Evolutionary conservation across 805 yeast species (phyloP), one percentile per base, ranked within the genome.

Genomic region (Saccharomyces paradoxus): DNA sequence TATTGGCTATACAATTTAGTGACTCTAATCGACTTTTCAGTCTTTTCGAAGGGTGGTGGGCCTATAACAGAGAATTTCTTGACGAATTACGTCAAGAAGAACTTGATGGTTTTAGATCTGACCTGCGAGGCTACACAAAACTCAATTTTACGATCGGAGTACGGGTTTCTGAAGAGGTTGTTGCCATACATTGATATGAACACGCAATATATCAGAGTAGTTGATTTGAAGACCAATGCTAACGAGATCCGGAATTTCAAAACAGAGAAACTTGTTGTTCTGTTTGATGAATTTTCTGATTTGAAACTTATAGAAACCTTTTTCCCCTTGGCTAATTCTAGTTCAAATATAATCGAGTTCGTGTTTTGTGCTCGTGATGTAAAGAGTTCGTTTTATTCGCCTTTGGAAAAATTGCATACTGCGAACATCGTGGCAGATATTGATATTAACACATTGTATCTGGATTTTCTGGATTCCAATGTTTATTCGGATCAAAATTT

Each of bases 401-500:
- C 30, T 22, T 9, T 27, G 31, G 49, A 46, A 27, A 28, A 17
- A 26, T 8, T 27, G 22, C 30, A 46, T 22, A 21, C 10, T n/a
- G 31, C 29, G 31, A 46, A 27, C 32, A 46, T 46, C 6, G 30
- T 46, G 32, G n/a, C 29, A 10, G 22, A 28, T 10, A 9, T 26
- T n/a, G 49, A 46, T 27, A 46, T 27, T 10, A 28, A 46, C 49
- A 27, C 30, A 27, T 26, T 27, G 12, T 46, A 27, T 28, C 21
- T 46, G 12, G 59, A 57, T 24, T 46, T 52, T 27, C 49, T 48
- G n/a, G 29, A 31, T 3, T 41, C n/a, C 2, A 27, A 51, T 7
- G 24, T 46, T 14, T 31, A 30, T 41, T 26, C 50, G 2, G 56
- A 56, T 10, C 46, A 51, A 7, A 50, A 52, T 10, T 46, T 62